Evolutionary conservation across 768 basidiomycete genomes (phyloP).

Genomic region (Cytidiella melzeri): DNA sequence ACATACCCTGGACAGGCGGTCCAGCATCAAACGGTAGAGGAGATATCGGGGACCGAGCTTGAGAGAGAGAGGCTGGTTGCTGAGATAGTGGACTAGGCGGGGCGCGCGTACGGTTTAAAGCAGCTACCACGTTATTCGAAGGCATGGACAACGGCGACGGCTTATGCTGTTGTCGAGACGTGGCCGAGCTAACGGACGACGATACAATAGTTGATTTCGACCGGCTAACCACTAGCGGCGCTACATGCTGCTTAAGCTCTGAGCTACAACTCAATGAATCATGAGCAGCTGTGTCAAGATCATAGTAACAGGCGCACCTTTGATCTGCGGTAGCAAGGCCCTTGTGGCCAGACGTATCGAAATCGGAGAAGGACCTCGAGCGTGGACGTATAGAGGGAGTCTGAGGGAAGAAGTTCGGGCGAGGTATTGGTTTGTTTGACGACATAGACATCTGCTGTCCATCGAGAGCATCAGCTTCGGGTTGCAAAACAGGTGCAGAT

Average conservation of each 20-base stretch:
- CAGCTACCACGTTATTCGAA: too few species aligned
- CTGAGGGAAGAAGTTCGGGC: slow-evolving; percentile 62
- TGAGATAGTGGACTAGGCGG: too few species aligned
- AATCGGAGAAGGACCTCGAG: slow-evolving; percentile 74
- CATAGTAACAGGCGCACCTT: slow-evolving; percentile 12
- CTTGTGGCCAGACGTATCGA: slow-evolving; percentile 37
- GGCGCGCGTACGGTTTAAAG: too few species aligned
- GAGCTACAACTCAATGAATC: not conserved
- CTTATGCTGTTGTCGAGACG: too few species aligned
- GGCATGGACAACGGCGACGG: slow-evolving; percentile 38
- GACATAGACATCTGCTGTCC: not conserved
- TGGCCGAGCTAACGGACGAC: slow-evolving; percentile 11
- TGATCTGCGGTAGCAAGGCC: slow-evolving; percentile 7
- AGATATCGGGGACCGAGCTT: too few species aligned
- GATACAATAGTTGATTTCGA: not conserved
- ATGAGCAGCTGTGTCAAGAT: not conserved
- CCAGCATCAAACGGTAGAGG: too few species aligned
- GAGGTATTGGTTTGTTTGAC: slow-evolving; percentile 30
- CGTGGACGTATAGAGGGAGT: slow-evolving; percentile 42
- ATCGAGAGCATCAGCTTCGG: not conserved
- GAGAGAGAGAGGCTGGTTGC: too few species aligned
- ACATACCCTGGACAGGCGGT: too few species aligned
- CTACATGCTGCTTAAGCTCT: slow-evolving; percentile 13
- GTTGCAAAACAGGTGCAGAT: too few species aligned
- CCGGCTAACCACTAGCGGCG: slow-evolving; percentile 11